Evolutionary conservation across 805 yeast genomes (phyloP).

Genomic region (Sugiyamaella chiloensis): DNA sequence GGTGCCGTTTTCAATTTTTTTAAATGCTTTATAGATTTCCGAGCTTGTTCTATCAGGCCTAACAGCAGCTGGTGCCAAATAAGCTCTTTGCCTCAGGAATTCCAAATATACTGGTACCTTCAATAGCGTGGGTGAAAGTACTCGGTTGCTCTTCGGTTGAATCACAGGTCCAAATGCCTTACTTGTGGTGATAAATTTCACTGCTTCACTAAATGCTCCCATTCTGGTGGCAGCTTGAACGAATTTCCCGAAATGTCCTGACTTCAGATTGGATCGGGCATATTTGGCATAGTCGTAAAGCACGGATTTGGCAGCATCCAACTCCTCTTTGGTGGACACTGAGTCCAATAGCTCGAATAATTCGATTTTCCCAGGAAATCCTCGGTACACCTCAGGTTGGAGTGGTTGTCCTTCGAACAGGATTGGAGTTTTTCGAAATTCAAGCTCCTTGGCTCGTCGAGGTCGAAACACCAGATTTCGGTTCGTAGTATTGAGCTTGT

Average conservation of each 20-base stretch:
- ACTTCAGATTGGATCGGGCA: constrained; percentile 18
- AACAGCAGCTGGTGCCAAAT: background rate
- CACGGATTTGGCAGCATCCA: background rate
- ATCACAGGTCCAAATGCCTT: background rate
- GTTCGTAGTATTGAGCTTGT: constrained; percentile 15
- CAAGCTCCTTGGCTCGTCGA: constrained; percentile 21
- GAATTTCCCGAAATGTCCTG: constrained; percentile 23
- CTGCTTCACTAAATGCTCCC: constrained; percentile 22
- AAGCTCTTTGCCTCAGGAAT: background rate
- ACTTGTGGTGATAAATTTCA: background rate
- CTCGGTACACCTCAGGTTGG: constrained; percentile 26
- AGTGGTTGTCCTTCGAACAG: constrained; percentile 21
- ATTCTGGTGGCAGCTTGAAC: constrained; percentile 26
- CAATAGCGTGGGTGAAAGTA: background rate
- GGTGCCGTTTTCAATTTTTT: background rate
- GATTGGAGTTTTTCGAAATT: constrained; percentile 18
- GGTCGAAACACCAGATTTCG: constrained; percentile 29
- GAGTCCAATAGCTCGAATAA: constrained; percentile 20
- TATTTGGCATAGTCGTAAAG: constrained; percentile 22
- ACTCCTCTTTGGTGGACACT: constrained; percentile 22
- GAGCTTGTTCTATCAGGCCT: background rate
- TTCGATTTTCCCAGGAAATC: constrained; percentile 26
- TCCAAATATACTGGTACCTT: background rate
- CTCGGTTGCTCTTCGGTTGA: background rate
- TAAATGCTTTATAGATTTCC: background rate